Evolutionary conservation across 163 green algal genomes (phyloP).

Genomic region (Volvox carteri): DNA sequence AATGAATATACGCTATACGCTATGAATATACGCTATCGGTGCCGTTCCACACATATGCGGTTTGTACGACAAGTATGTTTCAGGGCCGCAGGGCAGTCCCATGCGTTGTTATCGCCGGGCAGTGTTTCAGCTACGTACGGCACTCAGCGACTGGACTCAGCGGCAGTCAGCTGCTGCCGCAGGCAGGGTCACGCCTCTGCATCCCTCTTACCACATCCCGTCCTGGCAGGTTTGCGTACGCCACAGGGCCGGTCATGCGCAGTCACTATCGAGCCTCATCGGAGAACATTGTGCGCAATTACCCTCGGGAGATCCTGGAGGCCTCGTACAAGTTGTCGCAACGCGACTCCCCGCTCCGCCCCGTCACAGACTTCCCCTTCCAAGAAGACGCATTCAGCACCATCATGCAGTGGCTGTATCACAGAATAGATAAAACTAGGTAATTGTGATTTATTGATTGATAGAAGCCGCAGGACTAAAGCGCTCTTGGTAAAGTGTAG

Average conservation of each 20-base stretch:
- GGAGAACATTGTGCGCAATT: neutral
- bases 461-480: no score
- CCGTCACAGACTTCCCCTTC: neutral
- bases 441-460: neutral
- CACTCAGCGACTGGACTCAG: no score
- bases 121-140: no score
- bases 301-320: neutral
- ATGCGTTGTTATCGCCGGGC: no score
- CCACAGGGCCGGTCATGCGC: neutral
- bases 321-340: neutral
- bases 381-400: conserved; percentile 42
- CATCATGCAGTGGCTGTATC: conserved; percentile 52
- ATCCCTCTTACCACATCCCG: neutral
- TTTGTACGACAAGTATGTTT: neutral
- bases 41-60: neutral
- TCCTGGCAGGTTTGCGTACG: conserved; percentile 24
- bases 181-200: neutral
- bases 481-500: no score
- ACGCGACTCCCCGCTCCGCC: neutral
- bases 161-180: no score
- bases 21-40: neutral
- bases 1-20: neutral
- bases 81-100: neutral
- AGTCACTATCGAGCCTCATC: neutral
- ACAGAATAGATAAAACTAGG: conserved; percentile 26